Conservation (phyloP, 129 eudicot species). For the Sambucus nigra region DNA sequence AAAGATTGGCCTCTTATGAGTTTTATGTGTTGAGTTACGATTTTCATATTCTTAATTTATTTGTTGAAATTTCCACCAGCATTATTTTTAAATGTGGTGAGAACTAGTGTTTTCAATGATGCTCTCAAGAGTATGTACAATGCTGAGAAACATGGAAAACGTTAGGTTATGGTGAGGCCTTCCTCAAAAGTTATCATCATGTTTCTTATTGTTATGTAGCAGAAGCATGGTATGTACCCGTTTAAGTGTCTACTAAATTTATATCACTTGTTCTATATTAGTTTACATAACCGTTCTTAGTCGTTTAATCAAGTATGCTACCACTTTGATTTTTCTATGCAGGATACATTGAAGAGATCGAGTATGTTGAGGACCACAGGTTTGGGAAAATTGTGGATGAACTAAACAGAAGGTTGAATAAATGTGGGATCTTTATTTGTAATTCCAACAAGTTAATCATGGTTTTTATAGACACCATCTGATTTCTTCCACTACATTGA, state of each 20-base stretch:
- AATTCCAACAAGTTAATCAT: too few relatives aligned
- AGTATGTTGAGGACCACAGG: conserved; percentile 66
- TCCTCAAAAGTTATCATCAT: conserved; percentile 61
- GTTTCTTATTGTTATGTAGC: conserved; percentile 63
- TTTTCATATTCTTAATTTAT: neutral
- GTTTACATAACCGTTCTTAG: neutral
- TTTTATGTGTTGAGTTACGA: too few relatives aligned
- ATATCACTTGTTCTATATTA: neutral
- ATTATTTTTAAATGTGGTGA: conserved; percentile 33
- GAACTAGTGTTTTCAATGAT: conserved; percentile 54
- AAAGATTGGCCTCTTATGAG: too few relatives aligned
- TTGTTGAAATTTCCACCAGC: conserved; percentile 7
- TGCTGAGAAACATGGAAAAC: conserved; percentile 64
- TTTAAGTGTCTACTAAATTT: too few relatives aligned
- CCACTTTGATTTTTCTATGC: neutral
- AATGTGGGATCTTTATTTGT: conserved; percentile 68
- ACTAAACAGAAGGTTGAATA: conserved; percentile 58
- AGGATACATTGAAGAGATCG: conserved; percentile 69
- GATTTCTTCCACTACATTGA: too few relatives aligned
- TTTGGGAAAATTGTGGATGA: conserved; percentile 66
- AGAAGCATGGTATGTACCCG: conserved; percentile 41
- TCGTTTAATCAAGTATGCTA: neutral
- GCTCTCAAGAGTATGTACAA: conserved; percentile 72
- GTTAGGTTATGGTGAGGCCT: conserved; percentile 71
- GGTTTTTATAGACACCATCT: too few relatives aligned